Conservation (phyloP, 1,139 yeast genomes). For the Hansenula sp. region DNA sequence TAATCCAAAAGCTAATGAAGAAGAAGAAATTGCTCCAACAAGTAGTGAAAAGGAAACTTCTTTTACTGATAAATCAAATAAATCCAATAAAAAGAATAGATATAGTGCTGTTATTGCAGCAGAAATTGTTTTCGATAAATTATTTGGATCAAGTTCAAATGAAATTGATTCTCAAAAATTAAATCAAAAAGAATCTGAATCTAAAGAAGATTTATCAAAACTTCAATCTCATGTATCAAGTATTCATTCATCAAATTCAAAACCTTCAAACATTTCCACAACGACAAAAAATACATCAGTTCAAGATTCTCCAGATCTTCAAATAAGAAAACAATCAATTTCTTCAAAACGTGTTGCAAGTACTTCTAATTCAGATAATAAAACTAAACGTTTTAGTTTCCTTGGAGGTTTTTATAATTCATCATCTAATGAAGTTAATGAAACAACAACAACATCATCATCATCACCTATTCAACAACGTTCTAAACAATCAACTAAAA, state of each 20-base stretch:
- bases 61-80: constrained; percentile 6
- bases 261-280: constrained; percentile 10
- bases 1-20: constrained; percentile 1
- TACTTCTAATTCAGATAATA: constrained; percentile 3
- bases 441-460: constrained; percentile 1
- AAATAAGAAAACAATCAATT: constrained; percentile 12
- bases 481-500: constrained; percentile 8
- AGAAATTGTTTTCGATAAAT: constrained; percentile 22
- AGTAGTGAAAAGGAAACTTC: not conserved
- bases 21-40: not conserved
- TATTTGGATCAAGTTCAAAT: constrained; percentile 13
- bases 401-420: constrained; percentile 21
- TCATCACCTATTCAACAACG: constrained; percentile 2
- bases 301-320: constrained; percentile 8
- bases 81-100: constrained; percentile 12
- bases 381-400: constrained; percentile 27
- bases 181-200: not conserved
- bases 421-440: constrained; percentile 2
- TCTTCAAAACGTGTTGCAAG: constrained; percentile 3
- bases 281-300: constrained; percentile 13
- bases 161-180: no score
- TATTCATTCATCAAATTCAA: constrained; percentile 10
- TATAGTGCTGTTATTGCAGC: constrained; percentile 24
- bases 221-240: constrained; percentile 8
- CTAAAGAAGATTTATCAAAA: not conserved